Evolutionary conservation across 352 stramenopile species (phyloP), one percentile per base, ranked within the genome.

Genomic region (Aphanomyces astaci): DNA sequence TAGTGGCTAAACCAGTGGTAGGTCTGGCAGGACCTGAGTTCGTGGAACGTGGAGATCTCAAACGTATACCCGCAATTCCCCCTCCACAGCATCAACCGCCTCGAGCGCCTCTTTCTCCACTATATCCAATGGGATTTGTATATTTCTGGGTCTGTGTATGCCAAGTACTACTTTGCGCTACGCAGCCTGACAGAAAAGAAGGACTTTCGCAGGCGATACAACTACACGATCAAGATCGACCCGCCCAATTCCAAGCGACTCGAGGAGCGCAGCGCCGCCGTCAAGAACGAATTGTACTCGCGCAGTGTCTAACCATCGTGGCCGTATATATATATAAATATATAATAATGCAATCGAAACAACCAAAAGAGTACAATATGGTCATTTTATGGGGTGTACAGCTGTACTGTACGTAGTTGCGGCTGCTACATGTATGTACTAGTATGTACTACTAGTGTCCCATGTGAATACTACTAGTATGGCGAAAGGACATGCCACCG

Each of bases 141-240:
- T 77, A 98, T 99, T 77, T 98, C 92, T 4, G 82, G 76, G 17
- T 90, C 81, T 1, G 84, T 97, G 40, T 98, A 98, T 71, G 96
- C 96, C 66, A 99, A 99, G 76, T 99, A 99, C 75, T 99, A 99
- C 82, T 99, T 99, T 78, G 97, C 96, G 25, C 76, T 99, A 48
- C 89, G 97, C 2, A 94, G 85, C 27, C 77, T 97, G 17, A 93
- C 84, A 0, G 90, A 97, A 75, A 92, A 94, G 70, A 93, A 93
- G 36, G 83, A 96, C 62, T 97, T 97, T 60, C 87, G 88, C 36
- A 79, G 89, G 40, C 77, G 87, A 43, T 96, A 96, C 77, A 96
- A 95, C 66, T 94, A 92, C 70, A 92, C 86, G 1, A 92, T 96
- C 77, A 84, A 86, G 33, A 85, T 95, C 46, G 81, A 93, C 43